A percentile compares a stretch with the other conserved stretches of the same genome.
phyloP scores from a whole-genome alignment of 225 moss, liverwort and hornwort genomes.

The Pleurozium schreberi region DNA sequence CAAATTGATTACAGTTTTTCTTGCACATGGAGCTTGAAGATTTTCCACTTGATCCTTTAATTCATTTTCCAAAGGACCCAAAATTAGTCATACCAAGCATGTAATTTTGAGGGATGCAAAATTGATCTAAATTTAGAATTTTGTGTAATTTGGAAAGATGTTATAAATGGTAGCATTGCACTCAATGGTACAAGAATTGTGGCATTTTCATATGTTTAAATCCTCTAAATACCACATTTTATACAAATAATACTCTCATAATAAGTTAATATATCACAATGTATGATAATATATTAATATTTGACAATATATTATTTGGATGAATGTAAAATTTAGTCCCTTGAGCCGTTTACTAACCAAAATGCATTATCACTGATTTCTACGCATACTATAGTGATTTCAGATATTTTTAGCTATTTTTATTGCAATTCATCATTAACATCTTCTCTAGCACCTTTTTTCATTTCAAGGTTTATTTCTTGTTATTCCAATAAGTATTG shows the following conservation, averaged over 20 bases:
- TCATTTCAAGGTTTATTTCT: neutral
- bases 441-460: neutral
- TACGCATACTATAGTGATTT: neutral
- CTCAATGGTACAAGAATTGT: neutral
- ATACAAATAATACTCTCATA: neutral
- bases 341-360: accelerated
- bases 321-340: neutral
- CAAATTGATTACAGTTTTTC: neutral
- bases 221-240: neutral
- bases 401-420: accelerated
- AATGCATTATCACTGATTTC: neutral
- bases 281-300: neutral
- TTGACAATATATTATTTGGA: too few relatives aligned
- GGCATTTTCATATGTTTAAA: too few relatives aligned
- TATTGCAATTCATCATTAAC: neutral
- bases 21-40: neutral
- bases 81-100: neutral
- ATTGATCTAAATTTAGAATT: neutral
- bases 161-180: neutral
- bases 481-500: neutral
- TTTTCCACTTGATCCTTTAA: neutral
- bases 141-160: accelerated
- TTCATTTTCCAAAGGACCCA: neutral
- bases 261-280: neutral
- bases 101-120: neutral